Evolutionary conservation across 2,329 filamentous ascomycete species (phyloP).

Genomic region (Ophiobolus disseminans): DNA sequence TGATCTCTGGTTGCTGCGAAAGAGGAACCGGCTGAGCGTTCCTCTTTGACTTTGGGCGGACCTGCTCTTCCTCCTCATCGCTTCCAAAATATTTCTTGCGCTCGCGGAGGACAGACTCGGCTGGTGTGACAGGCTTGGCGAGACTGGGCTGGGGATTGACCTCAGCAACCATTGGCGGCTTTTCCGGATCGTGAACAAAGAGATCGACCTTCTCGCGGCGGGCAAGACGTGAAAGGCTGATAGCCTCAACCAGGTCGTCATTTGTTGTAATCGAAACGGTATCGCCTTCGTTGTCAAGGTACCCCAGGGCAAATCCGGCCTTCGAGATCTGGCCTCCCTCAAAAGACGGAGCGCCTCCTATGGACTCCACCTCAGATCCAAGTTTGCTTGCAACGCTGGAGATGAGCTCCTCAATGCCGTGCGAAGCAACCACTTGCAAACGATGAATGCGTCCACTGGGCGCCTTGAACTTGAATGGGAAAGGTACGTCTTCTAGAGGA

Average conservation of each 20-base stretch:
- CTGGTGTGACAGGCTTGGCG: constrained; percentile 59
- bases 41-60: constrained; percentile 46
- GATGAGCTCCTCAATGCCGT: constrained; percentile 82
- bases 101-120: constrained; percentile 58
- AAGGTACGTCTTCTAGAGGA: constrained; percentile 72
- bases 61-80: constrained; percentile 65
- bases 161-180: constrained; percentile 76
- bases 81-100: constrained; percentile 58
- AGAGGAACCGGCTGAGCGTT: constrained; percentile 53
- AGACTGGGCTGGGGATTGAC: constrained; percentile 65
- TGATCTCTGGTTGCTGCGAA: constrained; percentile 74
- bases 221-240: constrained; percentile 78
- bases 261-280: constrained; percentile 97
- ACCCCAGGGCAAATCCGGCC: constrained; percentile 89
- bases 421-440: constrained; percentile 80
- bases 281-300: constrained; percentile 95
- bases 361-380: constrained; percentile 78
- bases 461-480: constrained; percentile 99
- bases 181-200: constrained; percentile 91
- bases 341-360: constrained; percentile 80
- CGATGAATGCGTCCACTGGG: constrained; percentile 93
- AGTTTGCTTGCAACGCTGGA: constrained; percentile 81
- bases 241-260: constrained; percentile 88
- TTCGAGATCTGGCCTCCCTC: constrained; percentile 79
- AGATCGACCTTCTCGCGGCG: constrained; percentile 93